Evolutionary conservation across 208 protist species (phyloP).

Genomic region (Entamoeba invadens): DNA sequence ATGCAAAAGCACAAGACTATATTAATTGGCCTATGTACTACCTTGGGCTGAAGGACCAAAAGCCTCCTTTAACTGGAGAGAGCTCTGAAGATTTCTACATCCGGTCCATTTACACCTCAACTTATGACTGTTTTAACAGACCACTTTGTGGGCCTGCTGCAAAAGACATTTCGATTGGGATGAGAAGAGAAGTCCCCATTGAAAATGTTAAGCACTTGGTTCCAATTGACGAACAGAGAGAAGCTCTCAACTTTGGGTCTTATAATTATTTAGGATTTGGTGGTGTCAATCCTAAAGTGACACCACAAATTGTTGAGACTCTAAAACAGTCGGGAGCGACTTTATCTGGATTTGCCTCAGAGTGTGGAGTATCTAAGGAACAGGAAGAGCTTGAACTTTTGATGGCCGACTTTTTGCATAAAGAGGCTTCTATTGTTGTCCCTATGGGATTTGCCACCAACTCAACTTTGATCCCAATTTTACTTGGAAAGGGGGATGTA

Average conservation of each 20-base stretch:
- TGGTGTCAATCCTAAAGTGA: conserved; percentile 50
- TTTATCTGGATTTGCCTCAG: no score
- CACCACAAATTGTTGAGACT: neutral
- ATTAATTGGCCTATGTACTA: neutral
- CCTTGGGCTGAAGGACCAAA: neutral
- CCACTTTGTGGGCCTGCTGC: neutral
- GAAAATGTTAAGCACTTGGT: neutral
- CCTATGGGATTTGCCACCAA: conserved; percentile 63
- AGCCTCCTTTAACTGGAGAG: neutral
- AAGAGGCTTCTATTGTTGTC: conserved; percentile 47
- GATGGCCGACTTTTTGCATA: conserved; percentile 45
- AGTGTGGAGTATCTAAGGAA: neutral
- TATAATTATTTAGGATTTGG: conserved; percentile 97
- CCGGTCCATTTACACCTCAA: neutral
- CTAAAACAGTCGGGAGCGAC: neutral
- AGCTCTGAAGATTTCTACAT: neutral
- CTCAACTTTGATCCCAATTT: conserved; percentile 39
- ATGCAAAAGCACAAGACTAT: neutral
- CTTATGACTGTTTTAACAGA: conserved; percentile 8
- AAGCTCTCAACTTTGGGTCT: conserved; percentile 69
- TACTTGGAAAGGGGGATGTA: conserved; percentile 36
- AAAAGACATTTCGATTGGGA: neutral
- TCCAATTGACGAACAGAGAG: neutral
- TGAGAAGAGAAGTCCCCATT: neutral
- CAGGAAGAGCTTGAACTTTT: conserved; percentile 34